A percentile compares a stretch with the other conserved stretches of the same genome.
phyloP scores from a whole-genome alignment of 2,329 filamentous ascomycete genomes.

The Colletotrichum sp. region DNA sequence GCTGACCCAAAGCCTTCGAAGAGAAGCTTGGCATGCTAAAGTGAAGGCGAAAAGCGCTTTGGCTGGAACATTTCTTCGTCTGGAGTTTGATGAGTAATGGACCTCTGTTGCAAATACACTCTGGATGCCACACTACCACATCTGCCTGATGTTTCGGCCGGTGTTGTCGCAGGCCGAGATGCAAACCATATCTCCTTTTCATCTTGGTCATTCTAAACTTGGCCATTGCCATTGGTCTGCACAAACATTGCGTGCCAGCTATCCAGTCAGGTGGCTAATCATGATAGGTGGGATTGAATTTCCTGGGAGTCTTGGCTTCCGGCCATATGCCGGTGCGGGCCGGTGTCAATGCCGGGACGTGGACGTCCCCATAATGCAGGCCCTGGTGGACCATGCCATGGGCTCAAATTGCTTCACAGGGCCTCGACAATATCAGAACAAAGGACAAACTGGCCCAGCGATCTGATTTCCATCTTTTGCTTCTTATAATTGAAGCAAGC shows the following conservation, averaged over 20 bases:
- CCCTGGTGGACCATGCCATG: background rate
- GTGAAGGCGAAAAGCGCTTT: rapidly evolving
- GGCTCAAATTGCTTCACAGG: background rate
- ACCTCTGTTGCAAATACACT: rapidly evolving
- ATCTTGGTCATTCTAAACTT: rapidly evolving
- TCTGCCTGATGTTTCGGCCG: background rate
- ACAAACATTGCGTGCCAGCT: background rate
- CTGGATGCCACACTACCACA: background rate
- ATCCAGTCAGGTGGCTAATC: background rate
- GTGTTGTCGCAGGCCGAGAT: background rate
- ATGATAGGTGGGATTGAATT: background rate
- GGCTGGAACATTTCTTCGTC: rapidly evolving
- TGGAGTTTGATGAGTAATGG: rapidly evolving
- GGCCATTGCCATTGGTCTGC: background rate
- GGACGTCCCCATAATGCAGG: background rate
- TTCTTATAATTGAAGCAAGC: background rate
- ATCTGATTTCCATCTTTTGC: background rate
- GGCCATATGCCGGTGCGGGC: background rate
- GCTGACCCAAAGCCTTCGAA: too few species aligned
- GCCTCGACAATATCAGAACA: background rate
- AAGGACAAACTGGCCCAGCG: background rate
- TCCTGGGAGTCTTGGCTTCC: background rate
- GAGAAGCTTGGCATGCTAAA: too few species aligned
- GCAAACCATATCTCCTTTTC: rapidly evolving
- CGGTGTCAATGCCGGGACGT: background rate